These are phyloP conservation scores for Thermoascus crustaceus DNA, from an alignment of 2,329 filamentous ascomycete genomes.

Conservation along the genomic window DNA sequence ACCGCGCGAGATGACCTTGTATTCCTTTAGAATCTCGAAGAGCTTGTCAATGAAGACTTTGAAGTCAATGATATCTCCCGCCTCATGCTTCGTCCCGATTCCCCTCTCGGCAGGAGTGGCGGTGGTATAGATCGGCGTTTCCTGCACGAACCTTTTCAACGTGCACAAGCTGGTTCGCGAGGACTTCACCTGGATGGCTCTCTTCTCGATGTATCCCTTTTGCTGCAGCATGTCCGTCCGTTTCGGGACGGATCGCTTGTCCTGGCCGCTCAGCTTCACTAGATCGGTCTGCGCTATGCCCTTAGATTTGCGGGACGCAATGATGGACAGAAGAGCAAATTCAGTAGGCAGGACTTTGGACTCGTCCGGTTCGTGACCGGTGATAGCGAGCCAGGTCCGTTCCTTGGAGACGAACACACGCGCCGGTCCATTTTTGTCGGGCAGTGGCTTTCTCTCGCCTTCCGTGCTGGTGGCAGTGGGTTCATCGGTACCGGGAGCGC, in stretches of 20 bases:
- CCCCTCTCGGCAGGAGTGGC: constrained; percentile 11
- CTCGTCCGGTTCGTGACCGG: constrained; percentile 52
- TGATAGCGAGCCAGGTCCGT: constrained; percentile 51
- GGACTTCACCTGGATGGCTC: constrained; percentile 39
- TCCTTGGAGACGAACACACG: constrained; percentile 47
- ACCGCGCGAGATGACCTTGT: constrained; percentile 43
- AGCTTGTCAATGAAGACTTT: constrained; percentile 42
- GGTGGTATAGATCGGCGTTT: constrained; percentile 6
- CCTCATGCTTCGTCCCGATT: constrained; percentile 7
- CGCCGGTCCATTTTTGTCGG: constrained; percentile 5
- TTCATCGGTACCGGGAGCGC: constrained; percentile 1
- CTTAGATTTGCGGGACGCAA: constrained; percentile 45
- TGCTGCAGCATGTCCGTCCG: constrained; percentile 49
- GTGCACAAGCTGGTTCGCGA: constrained; percentile 50
- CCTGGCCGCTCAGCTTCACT: constrained; percentile 49
- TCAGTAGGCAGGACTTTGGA: constrained; percentile 47
- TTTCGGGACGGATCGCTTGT: constrained; percentile 56
- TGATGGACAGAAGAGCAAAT: constrained; percentile 51
- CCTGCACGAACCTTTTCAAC: constrained; percentile 41
- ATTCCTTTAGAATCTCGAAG: constrained; percentile 42
- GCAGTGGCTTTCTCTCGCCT: not conserved
- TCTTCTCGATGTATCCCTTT: constrained; percentile 56
- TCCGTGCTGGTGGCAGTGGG: not conserved
- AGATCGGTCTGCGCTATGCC: constrained; percentile 54
- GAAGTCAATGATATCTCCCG: constrained; percentile 37